Evolutionary conservation across 768 basidiomycete species (phyloP).

Genomic region (Hemileccinum rubropunctum): DNA sequence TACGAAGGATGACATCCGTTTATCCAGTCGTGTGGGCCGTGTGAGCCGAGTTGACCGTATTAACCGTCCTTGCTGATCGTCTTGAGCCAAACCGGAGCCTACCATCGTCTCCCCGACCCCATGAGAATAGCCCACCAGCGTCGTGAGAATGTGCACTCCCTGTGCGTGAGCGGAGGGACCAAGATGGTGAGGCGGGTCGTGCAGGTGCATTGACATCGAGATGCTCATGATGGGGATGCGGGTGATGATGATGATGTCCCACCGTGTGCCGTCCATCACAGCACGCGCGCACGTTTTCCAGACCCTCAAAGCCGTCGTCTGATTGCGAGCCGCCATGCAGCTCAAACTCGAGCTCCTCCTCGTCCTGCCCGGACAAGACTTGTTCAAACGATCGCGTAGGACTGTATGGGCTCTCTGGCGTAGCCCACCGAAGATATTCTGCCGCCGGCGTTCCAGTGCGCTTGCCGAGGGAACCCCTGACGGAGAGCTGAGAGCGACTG

Average conservation of each 20-base stretch:
- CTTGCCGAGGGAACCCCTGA: constrained; percentile 72
- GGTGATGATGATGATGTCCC: constrained; percentile 63
- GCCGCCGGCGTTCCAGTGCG: constrained; percentile 88
- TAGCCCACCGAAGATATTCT: constrained; percentile 83
- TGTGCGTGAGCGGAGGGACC: constrained; percentile 80
- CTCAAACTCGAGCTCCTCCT: constrained; percentile 79
- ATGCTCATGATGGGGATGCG: constrained; percentile 53
- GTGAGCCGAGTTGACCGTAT: constrained; percentile 9
- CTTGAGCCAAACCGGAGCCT: constrained; percentile 75
- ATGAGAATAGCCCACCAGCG: constrained; percentile 66
- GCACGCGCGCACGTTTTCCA: constrained; percentile 94
- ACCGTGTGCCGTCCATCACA: constrained; percentile 88
- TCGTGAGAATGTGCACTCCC: constrained; percentile 74
- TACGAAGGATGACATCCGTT: constrained; percentile 1
- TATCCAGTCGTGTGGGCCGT: constrained; percentile 17
- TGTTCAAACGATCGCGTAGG: constrained; percentile 69
- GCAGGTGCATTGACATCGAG: constrained; percentile 47
- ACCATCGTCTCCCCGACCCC: constrained; percentile 59
- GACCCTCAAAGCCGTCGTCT: constrained; percentile 83
- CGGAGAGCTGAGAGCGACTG: constrained; percentile 76
- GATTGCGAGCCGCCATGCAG: constrained; percentile 70
- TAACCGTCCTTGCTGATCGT: constrained; percentile 47
- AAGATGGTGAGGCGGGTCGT: constrained; percentile 76
- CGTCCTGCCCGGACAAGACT: constrained; percentile 41
- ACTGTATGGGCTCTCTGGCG: constrained; percentile 73